Conservation (phyloP, 768 basidiomycete genomes). For the Mycena albidolilacea region DNA sequence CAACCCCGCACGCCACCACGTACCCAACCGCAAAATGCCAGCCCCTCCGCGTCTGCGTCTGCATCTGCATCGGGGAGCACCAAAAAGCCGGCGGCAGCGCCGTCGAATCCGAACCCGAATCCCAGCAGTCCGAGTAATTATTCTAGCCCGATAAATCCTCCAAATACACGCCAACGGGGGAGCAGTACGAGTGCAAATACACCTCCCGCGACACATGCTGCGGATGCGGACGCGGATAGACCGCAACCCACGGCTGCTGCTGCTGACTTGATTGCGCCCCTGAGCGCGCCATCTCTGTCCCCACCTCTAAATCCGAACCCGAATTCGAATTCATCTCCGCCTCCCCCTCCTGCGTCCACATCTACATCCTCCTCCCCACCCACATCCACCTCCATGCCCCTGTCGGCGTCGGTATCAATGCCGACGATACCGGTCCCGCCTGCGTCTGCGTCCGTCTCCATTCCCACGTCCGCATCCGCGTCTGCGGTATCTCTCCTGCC, state of each 20-base stretch:
- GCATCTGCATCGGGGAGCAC: background rate
- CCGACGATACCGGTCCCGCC: background rate
- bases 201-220: too few species aligned
- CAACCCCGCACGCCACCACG: too few species aligned
- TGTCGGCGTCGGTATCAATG: background rate
- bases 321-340: background rate
- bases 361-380: background rate
- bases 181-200: too few species aligned
- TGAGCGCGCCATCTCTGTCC: background rate
- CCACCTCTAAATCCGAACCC: background rate
- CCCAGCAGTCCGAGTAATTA: background rate
- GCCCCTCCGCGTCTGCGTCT: background rate
- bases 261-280: too few species aligned
- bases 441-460: background rate
- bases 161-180: too few species aligned
- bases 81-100: background rate
- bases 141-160: too few species aligned
- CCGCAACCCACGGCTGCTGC: too few species aligned
- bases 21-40: background rate
- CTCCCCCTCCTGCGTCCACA: background rate
- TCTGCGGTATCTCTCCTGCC: background rate
- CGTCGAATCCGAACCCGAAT: background rate
- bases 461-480: background rate
- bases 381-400: background rate
- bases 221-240: too few species aligned